Evolutionary conservation across 257 asterid genomes (phyloP).

Genomic region (Cynanchum wilfordii): DNA sequence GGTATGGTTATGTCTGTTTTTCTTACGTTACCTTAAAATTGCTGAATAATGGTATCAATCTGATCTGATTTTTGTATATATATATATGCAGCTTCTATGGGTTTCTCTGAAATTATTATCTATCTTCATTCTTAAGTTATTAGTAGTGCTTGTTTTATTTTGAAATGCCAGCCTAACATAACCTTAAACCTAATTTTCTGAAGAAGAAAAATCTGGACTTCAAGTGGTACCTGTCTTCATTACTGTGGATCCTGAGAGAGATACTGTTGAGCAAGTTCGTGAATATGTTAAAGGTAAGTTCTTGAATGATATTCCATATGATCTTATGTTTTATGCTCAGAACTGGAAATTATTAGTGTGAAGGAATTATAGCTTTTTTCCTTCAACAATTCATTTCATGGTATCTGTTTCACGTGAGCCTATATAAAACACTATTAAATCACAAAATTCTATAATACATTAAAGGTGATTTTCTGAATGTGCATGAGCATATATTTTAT

Average conservation of each 20-base stretch:
- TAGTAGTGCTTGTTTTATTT: neutral
- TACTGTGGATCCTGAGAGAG: slow-evolving; percentile 96
- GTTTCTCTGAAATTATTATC: neutral
- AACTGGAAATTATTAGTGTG: neutral
- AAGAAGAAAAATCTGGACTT: slow-evolving; percentile 72
- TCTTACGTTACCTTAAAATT: neutral
- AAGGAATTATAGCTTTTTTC: neutral
- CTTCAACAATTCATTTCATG: too few relatives aligned
- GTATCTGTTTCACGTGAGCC: too few relatives aligned
- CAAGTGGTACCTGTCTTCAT: slow-evolving; percentile 83
- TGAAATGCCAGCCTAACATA: neutral
- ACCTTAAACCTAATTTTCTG: slow-evolving; percentile 19
- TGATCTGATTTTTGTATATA: neutral
- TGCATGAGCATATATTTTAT: slow-evolving; percentile 2
- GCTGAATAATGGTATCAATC: neutral
- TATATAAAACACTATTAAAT: too few relatives aligned
- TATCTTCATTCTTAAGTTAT: neutral
- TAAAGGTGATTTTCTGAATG: slow-evolving; percentile 48
- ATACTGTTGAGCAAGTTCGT: slow-evolving; percentile 77
- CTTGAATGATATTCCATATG: slow-evolving; percentile 9
- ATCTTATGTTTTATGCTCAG: neutral
- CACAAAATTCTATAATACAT: slow-evolving; percentile 57
- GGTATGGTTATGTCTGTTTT: neutral
- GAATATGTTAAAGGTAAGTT: slow-evolving; percentile 81
- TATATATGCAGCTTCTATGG: neutral